Evolutionary conservation across 352 stramenopile genomes (phyloP), one percentile per base, ranked within the genome.

Genomic region (Peronosclerospora sorghi): DNA sequence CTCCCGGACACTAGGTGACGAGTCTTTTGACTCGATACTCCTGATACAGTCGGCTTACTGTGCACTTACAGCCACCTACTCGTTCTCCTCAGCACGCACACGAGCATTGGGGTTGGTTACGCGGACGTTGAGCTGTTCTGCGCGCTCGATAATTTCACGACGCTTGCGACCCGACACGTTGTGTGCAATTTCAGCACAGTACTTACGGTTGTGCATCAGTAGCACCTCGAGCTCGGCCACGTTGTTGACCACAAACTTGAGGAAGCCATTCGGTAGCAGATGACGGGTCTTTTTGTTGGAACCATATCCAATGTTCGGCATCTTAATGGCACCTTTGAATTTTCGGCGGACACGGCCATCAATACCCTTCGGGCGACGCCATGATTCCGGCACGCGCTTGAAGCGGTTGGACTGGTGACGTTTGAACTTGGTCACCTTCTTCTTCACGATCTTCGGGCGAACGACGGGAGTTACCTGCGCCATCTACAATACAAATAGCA

Each of bases 381-480:
- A 99, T 72, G 74, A 91, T 57, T 95, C 81, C 17, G 77, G 75
- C 54, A 99, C 97, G 56, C 95, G 93, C 70, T 97, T 97, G 78
- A 99, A 99, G 55, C 90, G 89, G 76, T 99, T 91, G 38, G 86
- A 94, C 67, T 99, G 96, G 80, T 98, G 95, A 77, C 96, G 93
- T 73, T 97, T 96, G 80, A 99, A 99, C 80, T 98, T 98, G 68
- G 97, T 99, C 56, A 96, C 97, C 71, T 96, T 93, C 96, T 99
- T 99, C 91, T 99, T 98, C 53, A 99, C 89, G 69, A 98, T 97
- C 67, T 86, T 88, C n/a, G 71, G 72, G 56, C 74, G 74, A 54
- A 86, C 62, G 60, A 92, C 79, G 57, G 79, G 79, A 77, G 79
- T 92, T 74, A 92, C 79, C 82, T 92, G 79, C 69, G 88, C 76